phyloP scores from a whole-genome alignment of 164 flowering plant species.

The Nymphaea thermarum region DNA sequence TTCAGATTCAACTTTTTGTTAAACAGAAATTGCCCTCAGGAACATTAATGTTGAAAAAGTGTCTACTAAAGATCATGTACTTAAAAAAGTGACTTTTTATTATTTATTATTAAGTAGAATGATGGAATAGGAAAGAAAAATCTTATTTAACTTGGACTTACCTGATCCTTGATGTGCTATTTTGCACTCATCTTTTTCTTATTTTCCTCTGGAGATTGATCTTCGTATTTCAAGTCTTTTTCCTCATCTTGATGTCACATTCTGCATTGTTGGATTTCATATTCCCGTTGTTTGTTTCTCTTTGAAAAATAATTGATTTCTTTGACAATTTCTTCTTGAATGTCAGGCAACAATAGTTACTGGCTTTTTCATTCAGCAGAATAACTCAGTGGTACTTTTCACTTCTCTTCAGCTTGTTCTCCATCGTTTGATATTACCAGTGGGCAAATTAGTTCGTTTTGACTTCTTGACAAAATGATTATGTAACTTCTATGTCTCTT shows the following conservation, averaged over 20 bases:
- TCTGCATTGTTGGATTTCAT: neutral
- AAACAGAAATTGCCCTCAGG: too few species aligned
- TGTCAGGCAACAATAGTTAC: constrained; percentile 37
- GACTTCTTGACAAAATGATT: neutral
- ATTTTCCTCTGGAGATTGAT: neutral
- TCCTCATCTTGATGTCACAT: neutral
- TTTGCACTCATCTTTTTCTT: neutral
- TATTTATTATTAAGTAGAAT: too few species aligned
- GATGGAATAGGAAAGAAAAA: too few species aligned
- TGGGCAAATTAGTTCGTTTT: neutral
- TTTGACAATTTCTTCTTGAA: neutral
- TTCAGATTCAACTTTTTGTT: neutral
- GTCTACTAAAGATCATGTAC: too few species aligned
- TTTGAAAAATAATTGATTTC: neutral
- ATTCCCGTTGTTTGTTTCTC: neutral
- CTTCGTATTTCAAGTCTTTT: neutral
- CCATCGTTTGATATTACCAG: neutral
- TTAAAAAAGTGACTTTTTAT: too few species aligned
- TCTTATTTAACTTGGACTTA: neutral
- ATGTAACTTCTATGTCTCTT: neutral
- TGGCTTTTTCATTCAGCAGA: constrained; percentile 48
- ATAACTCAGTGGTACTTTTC: constrained; percentile 47
- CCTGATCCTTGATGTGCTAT: neutral
- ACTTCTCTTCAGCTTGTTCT: neutral
- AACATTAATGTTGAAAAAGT: too few species aligned